Conservation (phyloP, 257 asterid genomes). For the Forsythia suspensa region DNA sequence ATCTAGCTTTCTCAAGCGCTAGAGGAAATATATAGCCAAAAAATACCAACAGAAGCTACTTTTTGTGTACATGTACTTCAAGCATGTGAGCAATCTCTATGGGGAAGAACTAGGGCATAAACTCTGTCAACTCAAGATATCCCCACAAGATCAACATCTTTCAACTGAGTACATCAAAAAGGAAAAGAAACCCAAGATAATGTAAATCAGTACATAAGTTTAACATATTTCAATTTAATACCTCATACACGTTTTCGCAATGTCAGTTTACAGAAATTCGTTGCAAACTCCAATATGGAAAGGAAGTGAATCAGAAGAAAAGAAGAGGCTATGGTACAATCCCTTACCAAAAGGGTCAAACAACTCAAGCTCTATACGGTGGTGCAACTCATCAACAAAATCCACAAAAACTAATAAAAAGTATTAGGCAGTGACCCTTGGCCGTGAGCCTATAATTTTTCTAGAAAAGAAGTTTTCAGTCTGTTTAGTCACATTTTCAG, state of each 20-base stretch:
- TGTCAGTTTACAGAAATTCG: background rate
- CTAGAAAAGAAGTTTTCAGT: background rate
- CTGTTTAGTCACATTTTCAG: background rate
- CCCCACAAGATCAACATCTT: conserved; percentile 13
- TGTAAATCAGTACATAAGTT: background rate
- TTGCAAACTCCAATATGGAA: background rate
- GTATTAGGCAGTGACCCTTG: background rate
- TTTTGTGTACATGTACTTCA: background rate
- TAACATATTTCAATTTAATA: background rate
- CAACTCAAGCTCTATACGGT: background rate
- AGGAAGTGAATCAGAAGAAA: background rate
- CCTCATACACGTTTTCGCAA: background rate
- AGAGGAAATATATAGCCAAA: background rate
- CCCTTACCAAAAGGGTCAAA: background rate
- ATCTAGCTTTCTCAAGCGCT: conserved; percentile 16
- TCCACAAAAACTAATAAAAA: background rate
- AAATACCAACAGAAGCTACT: background rate
- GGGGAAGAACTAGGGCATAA: background rate
- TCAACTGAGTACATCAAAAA: background rate
- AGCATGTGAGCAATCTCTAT: background rate
- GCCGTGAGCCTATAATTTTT: background rate
- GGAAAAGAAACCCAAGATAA: background rate
- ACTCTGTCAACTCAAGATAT: background rate
- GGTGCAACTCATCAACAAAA: background rate
- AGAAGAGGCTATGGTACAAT: background rate